phyloP scores from a whole-genome alignment of 78 protist species.

The Dictyostelium citrinum region DNA sequence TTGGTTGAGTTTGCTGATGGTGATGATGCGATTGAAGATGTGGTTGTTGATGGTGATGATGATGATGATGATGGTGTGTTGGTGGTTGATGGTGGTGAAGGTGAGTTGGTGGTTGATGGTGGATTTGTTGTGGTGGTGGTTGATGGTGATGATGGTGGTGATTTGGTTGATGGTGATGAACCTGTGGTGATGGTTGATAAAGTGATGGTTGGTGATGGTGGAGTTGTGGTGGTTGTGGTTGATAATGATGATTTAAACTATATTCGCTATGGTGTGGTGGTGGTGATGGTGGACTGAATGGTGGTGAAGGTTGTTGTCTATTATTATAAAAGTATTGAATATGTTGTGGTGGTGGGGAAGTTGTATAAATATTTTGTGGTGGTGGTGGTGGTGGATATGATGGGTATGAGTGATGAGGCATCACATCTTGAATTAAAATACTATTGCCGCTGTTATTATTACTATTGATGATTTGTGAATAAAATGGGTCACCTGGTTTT shows the following conservation, averaged over 20 bases:
- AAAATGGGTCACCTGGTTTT: conserved; percentile 11
- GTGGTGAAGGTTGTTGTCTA: not conserved
- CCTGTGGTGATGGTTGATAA: not conserved
- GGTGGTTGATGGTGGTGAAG: not conserved
- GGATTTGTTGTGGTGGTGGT: not conserved
- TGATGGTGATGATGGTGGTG: not conserved
- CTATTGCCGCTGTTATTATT: not conserved
- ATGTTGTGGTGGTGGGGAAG: not conserved
- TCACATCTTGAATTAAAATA: not conserved
- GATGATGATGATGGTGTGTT: not conserved
- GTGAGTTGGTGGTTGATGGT: not conserved
- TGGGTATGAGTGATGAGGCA: not conserved
- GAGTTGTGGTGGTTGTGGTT: not conserved
- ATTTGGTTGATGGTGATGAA: not conserved
- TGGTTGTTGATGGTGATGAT: not conserved
- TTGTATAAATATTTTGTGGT: not conserved
- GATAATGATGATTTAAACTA: not conserved
- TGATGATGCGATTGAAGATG: not conserved
- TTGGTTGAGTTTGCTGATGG: not conserved
- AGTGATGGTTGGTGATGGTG: not conserved
- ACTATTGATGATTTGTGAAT: not conserved
- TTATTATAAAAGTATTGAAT: not conserved
- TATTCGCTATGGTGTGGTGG: not conserved
- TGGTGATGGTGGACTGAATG: not conserved
- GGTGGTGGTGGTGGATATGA: not conserved